Conservation (phyloP, 2,329 filamentous ascomycete genomes). For the Podosphaera fusca region DNA sequence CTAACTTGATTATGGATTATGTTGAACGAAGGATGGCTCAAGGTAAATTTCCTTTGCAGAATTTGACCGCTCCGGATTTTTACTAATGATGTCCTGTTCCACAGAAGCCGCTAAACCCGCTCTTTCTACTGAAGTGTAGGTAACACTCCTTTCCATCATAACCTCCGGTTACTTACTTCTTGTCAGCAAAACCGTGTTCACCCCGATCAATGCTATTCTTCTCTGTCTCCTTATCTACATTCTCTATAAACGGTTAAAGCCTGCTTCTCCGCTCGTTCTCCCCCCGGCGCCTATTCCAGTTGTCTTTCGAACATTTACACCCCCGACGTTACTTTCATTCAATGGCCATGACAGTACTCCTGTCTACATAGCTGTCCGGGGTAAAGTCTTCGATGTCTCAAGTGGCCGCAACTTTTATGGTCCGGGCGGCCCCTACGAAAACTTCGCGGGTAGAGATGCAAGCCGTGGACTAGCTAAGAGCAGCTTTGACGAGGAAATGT, state of each 20-base stretch:
- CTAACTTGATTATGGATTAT: constrained; percentile 13
- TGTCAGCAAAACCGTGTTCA: constrained; percentile 21
- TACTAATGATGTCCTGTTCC: neutral
- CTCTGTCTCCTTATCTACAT: constrained; percentile 32
- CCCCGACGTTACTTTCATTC: constrained; percentile 60
- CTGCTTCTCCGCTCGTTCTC: constrained; percentile 23
- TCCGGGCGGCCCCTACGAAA: constrained; percentile 80
- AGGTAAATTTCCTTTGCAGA: constrained; percentile 6
- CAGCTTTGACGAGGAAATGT: constrained; percentile 86
- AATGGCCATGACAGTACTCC: constrained; percentile 53
- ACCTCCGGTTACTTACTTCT: neutral
- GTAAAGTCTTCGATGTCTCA: constrained; percentile 75
- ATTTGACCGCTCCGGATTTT: neutral
- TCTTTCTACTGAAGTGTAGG: constrained; percentile 15
- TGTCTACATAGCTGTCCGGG: constrained; percentile 79
- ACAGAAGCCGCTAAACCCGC: constrained; percentile 13
- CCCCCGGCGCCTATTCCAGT: constrained; percentile 30
- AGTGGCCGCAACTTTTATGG: constrained; percentile 85
- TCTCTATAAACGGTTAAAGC: constrained; percentile 30
- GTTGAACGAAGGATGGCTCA: constrained; percentile 17
- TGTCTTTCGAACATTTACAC: constrained; percentile 50
- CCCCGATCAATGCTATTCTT: constrained; percentile 40
- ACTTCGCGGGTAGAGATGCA: constrained; percentile 87
- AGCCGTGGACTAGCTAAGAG: constrained; percentile 69
- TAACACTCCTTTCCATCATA: neutral